Percentiles rank a stretch among this genome's conserved stretches.
phyloP scores from a whole-genome alignment of 108 stramenopile species.

The Cyclostephanos invisitatus region DNA sequence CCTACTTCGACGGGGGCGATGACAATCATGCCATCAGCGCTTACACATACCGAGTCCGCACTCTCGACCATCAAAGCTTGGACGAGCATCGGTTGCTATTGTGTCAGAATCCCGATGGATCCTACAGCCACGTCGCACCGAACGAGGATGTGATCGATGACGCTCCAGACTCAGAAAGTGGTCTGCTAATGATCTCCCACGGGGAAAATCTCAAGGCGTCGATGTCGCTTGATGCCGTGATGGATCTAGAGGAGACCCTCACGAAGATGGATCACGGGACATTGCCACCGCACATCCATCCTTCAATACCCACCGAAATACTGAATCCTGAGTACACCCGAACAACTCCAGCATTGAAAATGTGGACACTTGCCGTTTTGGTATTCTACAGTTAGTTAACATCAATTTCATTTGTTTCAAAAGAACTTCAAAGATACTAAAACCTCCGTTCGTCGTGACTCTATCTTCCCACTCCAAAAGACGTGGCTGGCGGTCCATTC shows the following conservation, averaged over 20 bases:
- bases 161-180: not conserved
- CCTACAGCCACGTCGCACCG: slow-evolving; percentile 41
- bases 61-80: not conserved
- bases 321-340: slow-evolving; percentile 31
- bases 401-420: not conserved
- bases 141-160: slow-evolving; percentile 7
- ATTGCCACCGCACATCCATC: slow-evolving; percentile 29
- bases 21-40: slow-evolving; percentile 19
- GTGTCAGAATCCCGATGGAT: slow-evolving; percentile 46
- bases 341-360: slow-evolving; percentile 37
- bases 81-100: slow-evolving; percentile 42
- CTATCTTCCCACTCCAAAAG: slow-evolving; percentile 9
- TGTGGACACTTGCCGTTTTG: slow-evolving; percentile 76
- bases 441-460: slow-evolving; percentile 1
- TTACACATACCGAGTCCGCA: slow-evolving; percentile 39
- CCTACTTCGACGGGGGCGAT: not conserved
- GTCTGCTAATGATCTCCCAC: slow-evolving; percentile 8
- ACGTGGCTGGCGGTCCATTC: slow-evolving; percentile 82
- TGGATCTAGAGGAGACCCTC: slow-evolving; percentile 18
- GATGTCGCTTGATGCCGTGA: slow-evolving; percentile 19
- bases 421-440: not conserved
- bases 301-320: slow-evolving; percentile 32
- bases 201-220: slow-evolving; percentile 13
- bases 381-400: slow-evolving; percentile 84
- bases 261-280: slow-evolving; percentile 21